These are phyloP conservation scores for Pseudocercospora macadamiae DNA, from an alignment of 2,329 filamentous ascomycete species.

Conservation along the genomic window DNA sequence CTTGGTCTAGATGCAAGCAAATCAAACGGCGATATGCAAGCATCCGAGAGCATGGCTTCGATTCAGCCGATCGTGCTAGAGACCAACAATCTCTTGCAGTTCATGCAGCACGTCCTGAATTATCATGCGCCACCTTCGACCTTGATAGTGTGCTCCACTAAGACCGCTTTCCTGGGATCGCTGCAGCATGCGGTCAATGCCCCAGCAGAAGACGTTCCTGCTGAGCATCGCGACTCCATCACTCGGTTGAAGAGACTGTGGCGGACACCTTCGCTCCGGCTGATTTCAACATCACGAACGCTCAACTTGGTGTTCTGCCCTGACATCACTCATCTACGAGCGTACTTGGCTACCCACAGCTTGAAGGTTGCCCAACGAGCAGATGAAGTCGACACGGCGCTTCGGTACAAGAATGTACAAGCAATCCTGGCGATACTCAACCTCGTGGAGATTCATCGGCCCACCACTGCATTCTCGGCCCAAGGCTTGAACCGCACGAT, in stretches of 20 bases:
- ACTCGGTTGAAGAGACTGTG: constrained; percentile 1
- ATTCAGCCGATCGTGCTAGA: constrained; percentile 43
- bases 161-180: constrained; percentile 65
- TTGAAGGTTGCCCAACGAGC: constrained; percentile 15
- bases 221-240: not conserved
- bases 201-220: not conserved
- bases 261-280: constrained; percentile 63
- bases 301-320: constrained; percentile 73
- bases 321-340: constrained; percentile 75
- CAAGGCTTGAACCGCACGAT: constrained; percentile 69
- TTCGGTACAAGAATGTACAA: constrained; percentile 15
- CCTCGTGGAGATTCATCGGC: constrained; percentile 65
- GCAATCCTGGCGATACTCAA: constrained; percentile 66
- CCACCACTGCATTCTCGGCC: constrained; percentile 73
- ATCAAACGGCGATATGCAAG: too few relatives aligned
- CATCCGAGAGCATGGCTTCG: constrained; percentile 13
- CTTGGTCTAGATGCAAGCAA: too few relatives aligned
- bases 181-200: constrained; percentile 41
- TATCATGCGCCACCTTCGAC: constrained; percentile 62
- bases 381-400: constrained; percentile 8
- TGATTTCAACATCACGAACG: constrained; percentile 69
- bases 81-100: constrained; percentile 44
- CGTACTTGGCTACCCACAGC: constrained; percentile 58
- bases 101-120: constrained; percentile 67
- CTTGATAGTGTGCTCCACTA: constrained; percentile 71